Base-by-base conservation (phyloP, 441 rosid genomes). In the Melastoma candidum region DNA sequence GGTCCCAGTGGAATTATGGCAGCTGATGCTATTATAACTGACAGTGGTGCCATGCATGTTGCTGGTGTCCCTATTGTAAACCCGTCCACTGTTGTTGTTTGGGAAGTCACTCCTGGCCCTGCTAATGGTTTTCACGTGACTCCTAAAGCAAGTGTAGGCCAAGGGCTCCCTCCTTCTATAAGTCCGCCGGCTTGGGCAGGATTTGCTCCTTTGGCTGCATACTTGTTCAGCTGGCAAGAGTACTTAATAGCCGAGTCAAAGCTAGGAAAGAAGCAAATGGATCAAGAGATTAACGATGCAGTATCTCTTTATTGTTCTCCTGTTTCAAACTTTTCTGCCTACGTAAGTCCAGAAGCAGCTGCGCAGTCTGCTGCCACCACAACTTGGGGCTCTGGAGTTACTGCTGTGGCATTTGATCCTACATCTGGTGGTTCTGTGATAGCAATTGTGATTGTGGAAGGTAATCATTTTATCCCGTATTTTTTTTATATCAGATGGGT, bases 1-100 rank as follows among this genome's bases (percentile, higher is more conserved):
- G 99, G 99, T 39, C 99, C 99, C 65, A 89, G 99, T 69, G 97
- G 99, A 41, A 94, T 94, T 66, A 89, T 94, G 99, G 97, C 99
- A 64, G 99, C 97, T 54, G 99, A 94, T 87, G 97, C 95, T 52
- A 89, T 94, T 55, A 72, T 89, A 76, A 94, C 97, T 3, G 97
- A 94, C 68, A 86, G 88, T 62, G 97, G 99, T 63, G 95, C 96
- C 51, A 78, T 94, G 94, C 97, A 89, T 69, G 94, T 94, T 64
- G 99, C 99, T 39, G 99, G 99, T 46, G 99, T 89, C 69, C 99
- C 99, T 58, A 89, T 94, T 73, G 97, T 89, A 57, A 94, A 89
- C 63, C 99, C 99, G 14, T 89, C 99, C 60, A 94, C 99, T 66
- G 81, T 94, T 65, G 99, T 94, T 74, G 97, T 94, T 65, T 94